A percentile compares a stretch with the other conserved stretches of the same genome.
Conservation (phyloP, 148 eudicot genomes). For the Pharnaceum exiguum region DNA sequence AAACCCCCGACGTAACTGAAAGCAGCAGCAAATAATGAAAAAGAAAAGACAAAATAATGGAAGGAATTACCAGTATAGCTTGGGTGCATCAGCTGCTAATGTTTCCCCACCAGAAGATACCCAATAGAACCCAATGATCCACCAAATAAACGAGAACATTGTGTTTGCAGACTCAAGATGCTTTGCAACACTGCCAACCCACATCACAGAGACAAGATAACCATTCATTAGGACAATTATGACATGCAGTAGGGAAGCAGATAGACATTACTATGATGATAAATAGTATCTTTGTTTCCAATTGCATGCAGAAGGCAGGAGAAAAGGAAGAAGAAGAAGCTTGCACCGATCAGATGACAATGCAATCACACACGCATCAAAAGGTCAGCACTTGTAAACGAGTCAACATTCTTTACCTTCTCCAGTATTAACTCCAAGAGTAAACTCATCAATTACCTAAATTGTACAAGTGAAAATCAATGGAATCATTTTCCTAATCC, state of each 20-base stretch:
- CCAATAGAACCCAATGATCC: constrained; percentile 99
- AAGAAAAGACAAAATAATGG: too few species aligned
- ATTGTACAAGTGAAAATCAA: too few species aligned
- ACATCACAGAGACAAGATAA: not conserved
- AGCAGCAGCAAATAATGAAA: too few species aligned
- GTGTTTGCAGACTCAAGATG: constrained; percentile 90
- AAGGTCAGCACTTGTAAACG: too few species aligned
- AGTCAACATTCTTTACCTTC: too few species aligned
- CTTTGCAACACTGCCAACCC: constrained; percentile 62
- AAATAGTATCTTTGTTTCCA: not conserved
- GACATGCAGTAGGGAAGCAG: not conserved
- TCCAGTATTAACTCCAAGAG: too few species aligned
- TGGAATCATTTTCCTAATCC: too few species aligned
- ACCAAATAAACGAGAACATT: constrained; percentile 97
- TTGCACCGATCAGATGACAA: too few species aligned
- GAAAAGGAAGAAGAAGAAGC: too few species aligned
- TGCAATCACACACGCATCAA: too few species aligned
- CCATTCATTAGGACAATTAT: not conserved
- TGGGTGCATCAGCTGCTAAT: constrained; percentile 66
- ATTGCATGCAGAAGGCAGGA: too few species aligned
- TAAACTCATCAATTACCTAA: too few species aligned
- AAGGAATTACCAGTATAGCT: constrained; percentile 69
- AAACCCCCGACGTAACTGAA: not conserved
- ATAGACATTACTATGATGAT: not conserved
- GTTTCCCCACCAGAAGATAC: constrained; percentile 74